Evolutionary conservation across 768 basidiomycete genomes (phyloP).

Genomic region (Pleurotus cornucopiae): DNA sequence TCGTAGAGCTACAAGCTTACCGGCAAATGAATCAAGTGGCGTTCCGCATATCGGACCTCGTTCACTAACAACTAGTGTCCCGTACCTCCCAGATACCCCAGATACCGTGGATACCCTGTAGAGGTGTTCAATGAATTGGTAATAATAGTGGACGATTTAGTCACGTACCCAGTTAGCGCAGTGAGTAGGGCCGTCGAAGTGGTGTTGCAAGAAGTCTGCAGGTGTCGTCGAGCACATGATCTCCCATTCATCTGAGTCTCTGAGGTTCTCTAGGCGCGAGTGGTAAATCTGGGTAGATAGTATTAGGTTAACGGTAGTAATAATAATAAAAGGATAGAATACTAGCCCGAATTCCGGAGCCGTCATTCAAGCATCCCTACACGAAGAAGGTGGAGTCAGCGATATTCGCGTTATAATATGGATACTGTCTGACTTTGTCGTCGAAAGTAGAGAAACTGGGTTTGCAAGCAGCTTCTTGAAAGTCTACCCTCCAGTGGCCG

Average conservation of each 20-base stretch:
- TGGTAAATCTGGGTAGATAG: conserved; percentile 20
- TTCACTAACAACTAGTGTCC: neutral
- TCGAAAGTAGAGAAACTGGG: neutral
- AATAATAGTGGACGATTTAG: neutral
- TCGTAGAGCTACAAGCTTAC: no score
- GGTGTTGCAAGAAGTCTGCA: conserved; percentile 17
- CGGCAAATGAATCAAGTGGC: no score
- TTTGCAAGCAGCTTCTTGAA: neutral
- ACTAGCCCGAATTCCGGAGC: neutral
- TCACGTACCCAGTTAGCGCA: conserved; percentile 19
- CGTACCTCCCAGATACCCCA: conserved; percentile 19
- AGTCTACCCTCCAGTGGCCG: neutral
- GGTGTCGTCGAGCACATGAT: conserved; percentile 29
- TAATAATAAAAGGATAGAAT: no score
- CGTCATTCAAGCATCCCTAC: neutral
- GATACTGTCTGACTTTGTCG: neutral
- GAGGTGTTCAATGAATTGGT: neutral
- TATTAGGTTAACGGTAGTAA: neutral
- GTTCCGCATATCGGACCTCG: no score
- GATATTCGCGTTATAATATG: no score
- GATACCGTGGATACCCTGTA: conserved; percentile 14
- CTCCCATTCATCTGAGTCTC: conserved; percentile 21
- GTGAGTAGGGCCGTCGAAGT: conserved; percentile 18
- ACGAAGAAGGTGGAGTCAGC: neutral
- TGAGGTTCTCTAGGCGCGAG: conserved; percentile 23